Evolutionary conservation across 2,329 filamentous ascomycete species (phyloP).

Genomic region (Trichoderma sp.): DNA sequence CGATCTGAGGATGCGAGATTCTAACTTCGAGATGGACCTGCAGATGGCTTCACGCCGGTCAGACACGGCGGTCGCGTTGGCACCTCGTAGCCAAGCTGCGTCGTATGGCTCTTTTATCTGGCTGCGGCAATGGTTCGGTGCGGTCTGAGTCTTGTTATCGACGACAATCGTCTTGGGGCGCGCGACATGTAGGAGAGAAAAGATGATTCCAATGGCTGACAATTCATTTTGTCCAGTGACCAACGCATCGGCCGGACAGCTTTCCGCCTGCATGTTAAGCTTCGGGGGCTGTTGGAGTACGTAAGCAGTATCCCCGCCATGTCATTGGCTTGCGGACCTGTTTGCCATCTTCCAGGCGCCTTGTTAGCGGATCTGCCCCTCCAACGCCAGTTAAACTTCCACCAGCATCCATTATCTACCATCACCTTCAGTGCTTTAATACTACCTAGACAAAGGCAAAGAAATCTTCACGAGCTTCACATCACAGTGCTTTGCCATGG

Average conservation of each 20-base stretch:
- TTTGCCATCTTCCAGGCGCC: not conserved
- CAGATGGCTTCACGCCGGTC: not conserved
- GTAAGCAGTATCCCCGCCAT: not conserved
- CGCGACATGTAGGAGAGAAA: not conserved
- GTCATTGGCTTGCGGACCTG: not conserved
- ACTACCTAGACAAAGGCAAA: not conserved
- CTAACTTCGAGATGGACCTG: not conserved
- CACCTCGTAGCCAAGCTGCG: not conserved
- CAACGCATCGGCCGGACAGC: not conserved
- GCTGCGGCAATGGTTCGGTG: not conserved
- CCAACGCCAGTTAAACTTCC: constrained; percentile 24
- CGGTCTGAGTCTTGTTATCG: not conserved
- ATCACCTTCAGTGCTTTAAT: not conserved
- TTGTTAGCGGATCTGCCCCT: constrained; percentile 22
- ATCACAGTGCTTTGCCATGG: constrained; percentile 32
- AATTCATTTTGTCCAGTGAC: not conserved
- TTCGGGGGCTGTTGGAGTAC: not conserved
- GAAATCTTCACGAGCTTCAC: not conserved
- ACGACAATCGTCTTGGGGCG: not conserved
- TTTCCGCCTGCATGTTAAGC: constrained; percentile 13
- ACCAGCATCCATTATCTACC: constrained; percentile 22
- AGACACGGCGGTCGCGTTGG: not conserved
- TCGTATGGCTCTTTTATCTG: not conserved
- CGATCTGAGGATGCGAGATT: not conserved
- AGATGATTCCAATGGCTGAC: constrained; percentile 14